Base-by-base conservation (phyloP, 805 yeast species). In the Saccharomycopsis amapae region DNA sequence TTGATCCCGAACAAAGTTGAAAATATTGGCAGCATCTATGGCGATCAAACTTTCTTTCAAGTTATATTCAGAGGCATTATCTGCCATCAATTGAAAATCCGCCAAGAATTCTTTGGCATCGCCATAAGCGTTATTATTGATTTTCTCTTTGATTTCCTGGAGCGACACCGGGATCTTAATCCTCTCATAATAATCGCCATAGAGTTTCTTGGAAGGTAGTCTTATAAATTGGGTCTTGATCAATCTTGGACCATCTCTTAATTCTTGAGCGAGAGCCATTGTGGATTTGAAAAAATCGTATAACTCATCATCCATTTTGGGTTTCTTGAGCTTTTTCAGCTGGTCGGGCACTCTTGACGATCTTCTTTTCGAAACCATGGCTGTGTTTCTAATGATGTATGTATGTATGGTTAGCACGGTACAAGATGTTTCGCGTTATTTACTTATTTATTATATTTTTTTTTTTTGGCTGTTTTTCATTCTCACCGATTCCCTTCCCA, bases 141-240 rank as follows among this genome's bases (percentile, higher is more conserved):
- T 57, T 47, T 73, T 75, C 48, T 62, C 64, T 49, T 71, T 71
- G 48, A 86, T 78, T 61, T 84, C 90, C 46, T 75, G 70, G 10
- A 86, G 60, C 0, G 95, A 81, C 2, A 84, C 76, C 2, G 95
- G 95, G 19, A 64, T 64, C 44, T 67, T 63, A 38, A 85, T 78
- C 45, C 78, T 66, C 47, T 75, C 72, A 59, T 81, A 85, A 61
- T 87, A 88, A 58, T 86, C 94, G 0, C 96, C 88, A 57, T 84
- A 86, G 38, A 75, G 63, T 58, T 81, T 79, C 54, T 79, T 76
- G 22, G 83, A 73, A 5, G 96, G 96, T 32, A 87, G 68, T 54
- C 76, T 79, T 51, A 79, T 60, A 62, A 88, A 87, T 61, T 77
- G 75, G 53, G 71, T 63, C 30, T 44, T 48, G 4, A 40, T 31